phyloP scores from a whole-genome alignment of 495 filamentous ascomycete species.

The Tuber brumale region DNA sequence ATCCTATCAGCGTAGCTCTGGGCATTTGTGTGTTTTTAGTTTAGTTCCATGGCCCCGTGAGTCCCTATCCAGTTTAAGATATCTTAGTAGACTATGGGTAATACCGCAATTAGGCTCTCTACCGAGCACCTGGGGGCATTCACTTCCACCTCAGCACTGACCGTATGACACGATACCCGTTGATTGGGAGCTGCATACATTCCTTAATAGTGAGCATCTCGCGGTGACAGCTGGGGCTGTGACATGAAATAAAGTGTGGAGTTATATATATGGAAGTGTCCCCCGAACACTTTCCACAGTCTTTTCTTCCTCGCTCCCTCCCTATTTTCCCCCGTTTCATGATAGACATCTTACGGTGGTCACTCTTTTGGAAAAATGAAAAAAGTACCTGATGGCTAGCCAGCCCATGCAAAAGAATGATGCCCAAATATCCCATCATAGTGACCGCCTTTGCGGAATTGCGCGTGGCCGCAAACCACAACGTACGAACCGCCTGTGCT shows the following conservation, averaged over 20 bases:
- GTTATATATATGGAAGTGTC: background rate
- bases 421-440: background rate
- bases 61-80: background rate
- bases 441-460: background rate
- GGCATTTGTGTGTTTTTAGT: background rate
- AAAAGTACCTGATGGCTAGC: background rate
- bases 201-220: background rate
- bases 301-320: too few species aligned
- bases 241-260: background rate
- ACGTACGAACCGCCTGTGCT: background rate
- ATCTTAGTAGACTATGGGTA: background rate
- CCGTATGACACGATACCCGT: too few species aligned
- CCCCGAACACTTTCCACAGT: background rate
- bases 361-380: background rate
- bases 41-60: background rate
- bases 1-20: background rate
- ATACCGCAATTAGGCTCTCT: background rate
- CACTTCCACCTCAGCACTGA: too few species aligned
- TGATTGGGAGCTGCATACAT: background rate
- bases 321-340: too few species aligned
- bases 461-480: slow-evolving; percentile 1
- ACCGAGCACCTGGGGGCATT: background rate
- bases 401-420: background rate
- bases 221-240: background rate
- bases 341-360: background rate